These are phyloP conservation scores for Nemania abortiva DNA, from an alignment of 2,329 filamentous ascomycete genomes.

Conservation along the genomic window DNA sequence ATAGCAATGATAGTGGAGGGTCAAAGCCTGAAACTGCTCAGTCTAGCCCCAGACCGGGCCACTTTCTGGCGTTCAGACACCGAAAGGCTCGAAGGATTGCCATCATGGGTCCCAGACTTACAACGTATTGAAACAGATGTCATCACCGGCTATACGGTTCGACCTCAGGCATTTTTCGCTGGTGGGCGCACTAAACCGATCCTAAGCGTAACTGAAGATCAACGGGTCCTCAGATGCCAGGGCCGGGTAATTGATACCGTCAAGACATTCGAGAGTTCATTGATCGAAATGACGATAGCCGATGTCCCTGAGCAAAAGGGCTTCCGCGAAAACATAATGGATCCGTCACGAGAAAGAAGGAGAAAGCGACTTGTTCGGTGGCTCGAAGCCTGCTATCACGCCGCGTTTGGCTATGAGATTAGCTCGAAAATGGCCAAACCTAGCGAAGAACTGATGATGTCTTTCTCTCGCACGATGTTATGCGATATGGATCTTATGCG, in stretches of 20 bases:
- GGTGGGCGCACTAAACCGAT: conserved; percentile 22
- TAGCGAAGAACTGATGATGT: conserved; percentile 7
- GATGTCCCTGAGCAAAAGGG: conserved; percentile 11
- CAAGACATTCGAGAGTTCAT: neutral
- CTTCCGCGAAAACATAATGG: neutral
- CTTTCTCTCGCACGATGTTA: conserved; percentile 28
- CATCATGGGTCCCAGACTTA: conserved; percentile 32
- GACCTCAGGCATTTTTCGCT: conserved; percentile 16
- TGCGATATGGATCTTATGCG: conserved; percentile 19
- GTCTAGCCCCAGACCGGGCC: conserved; percentile 13
- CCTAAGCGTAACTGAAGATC: conserved; percentile 28
- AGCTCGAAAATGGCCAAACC: neutral
- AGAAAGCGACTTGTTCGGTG: neutral
- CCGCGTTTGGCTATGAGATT: conserved; percentile 6
- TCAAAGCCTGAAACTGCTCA: conserved; percentile 21
- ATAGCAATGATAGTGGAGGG: conserved; percentile 13
- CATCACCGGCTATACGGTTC: conserved; percentile 17
- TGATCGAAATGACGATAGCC: conserved; percentile 6
- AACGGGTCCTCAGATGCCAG: conserved; percentile 6
- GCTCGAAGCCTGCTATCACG: conserved; percentile 4
- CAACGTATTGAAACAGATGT: neutral
- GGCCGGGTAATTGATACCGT: conserved; percentile 27
- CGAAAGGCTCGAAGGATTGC: conserved; percentile 16
- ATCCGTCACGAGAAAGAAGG: conserved; percentile 4
- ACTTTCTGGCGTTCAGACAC: rapidly evolving